Evolutionary conservation across 129 eudicot genomes (phyloP).

Genomic region (Lonicera japonica): DNA sequence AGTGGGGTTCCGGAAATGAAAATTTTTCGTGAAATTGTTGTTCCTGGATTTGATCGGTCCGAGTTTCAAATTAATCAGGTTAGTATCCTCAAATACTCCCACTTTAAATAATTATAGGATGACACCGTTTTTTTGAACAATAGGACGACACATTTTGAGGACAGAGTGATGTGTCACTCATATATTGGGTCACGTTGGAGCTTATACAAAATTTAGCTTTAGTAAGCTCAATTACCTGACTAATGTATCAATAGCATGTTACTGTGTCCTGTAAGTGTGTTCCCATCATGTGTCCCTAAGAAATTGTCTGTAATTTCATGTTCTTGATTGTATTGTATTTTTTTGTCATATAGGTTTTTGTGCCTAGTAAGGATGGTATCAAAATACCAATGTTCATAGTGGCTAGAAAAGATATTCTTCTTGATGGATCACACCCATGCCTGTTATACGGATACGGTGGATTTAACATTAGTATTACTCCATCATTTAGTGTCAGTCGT

Average conservation of each 20-base stretch:
- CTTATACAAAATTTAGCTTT: too few species aligned
- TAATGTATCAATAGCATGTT: too few species aligned
- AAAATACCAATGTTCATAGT: constrained; percentile 64
- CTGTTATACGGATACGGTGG: constrained; percentile 85
- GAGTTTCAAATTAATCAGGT: constrained; percentile 72
- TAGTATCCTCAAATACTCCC: constrained; percentile 8
- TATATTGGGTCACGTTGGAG: too few species aligned
- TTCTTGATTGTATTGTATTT: too few species aligned
- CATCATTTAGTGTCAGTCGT: constrained; percentile 55
- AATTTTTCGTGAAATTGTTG: constrained; percentile 54
- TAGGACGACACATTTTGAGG: too few species aligned
- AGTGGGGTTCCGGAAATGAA: constrained; percentile 43
- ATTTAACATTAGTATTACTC: constrained; percentile 76
- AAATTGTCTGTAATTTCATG: background rate
- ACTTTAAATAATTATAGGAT: too few species aligned
- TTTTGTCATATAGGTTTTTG: constrained; percentile 49
- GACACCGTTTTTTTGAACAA: too few species aligned
- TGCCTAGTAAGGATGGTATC: constrained; percentile 74
- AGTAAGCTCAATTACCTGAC: too few species aligned
- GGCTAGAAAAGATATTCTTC: constrained; percentile 50
- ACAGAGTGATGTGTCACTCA: too few species aligned
- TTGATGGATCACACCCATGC: constrained; percentile 87
- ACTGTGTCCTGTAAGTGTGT: too few species aligned
- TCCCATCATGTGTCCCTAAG: too few species aligned
- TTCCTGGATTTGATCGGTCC: constrained; percentile 63